phyloP scores from a whole-genome alignment of 2,329 filamentous ascomycete genomes.

The Fusarium tuaranense region DNA sequence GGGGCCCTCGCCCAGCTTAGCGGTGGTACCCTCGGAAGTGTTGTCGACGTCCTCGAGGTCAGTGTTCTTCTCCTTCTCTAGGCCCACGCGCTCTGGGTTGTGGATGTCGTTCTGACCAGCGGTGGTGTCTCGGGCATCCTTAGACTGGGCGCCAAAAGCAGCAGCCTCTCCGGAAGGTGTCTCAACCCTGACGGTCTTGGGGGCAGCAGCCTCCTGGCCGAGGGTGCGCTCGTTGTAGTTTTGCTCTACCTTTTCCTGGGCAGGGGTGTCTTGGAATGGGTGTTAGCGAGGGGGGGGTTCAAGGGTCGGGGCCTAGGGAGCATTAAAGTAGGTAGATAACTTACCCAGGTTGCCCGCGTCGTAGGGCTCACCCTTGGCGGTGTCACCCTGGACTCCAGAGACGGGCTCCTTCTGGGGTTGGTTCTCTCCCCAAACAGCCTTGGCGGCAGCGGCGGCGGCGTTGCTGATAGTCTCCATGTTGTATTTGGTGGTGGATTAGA shows the following conservation, averaged over 20 bases:
- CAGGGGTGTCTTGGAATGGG: conserved; percentile 20
- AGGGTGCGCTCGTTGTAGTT: conserved; percentile 20
- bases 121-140: conserved; percentile 34
- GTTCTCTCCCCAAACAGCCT: conserved; percentile 59
- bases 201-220: conserved; percentile 10
- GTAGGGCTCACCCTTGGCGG: conserved; percentile 77
- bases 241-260: conserved; percentile 35
- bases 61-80: conserved; percentile 45
- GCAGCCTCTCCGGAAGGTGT: neutral
- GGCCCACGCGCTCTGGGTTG: conserved; percentile 49
- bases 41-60: conserved; percentile 50
- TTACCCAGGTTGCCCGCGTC: conserved; percentile 80
- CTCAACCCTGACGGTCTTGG: conserved; percentile 6
- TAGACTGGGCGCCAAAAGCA: conserved; percentile 2
- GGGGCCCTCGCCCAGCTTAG: conserved; percentile 47
- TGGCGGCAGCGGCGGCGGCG: conserved; percentile 57
- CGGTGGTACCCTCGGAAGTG: conserved; percentile 41
- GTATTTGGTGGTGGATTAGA: conserved; percentile 6
- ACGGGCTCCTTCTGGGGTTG: conserved; percentile 70
- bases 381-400: conserved; percentile 76
- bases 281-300: conserved; percentile 8
- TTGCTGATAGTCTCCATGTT: conserved; percentile 75
- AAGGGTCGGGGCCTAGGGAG: neutral
- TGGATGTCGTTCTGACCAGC: conserved; percentile 55
- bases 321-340: neutral